Conservation (phyloP, 139 green algal species). For the Tetradesmus obliquus region DNA sequence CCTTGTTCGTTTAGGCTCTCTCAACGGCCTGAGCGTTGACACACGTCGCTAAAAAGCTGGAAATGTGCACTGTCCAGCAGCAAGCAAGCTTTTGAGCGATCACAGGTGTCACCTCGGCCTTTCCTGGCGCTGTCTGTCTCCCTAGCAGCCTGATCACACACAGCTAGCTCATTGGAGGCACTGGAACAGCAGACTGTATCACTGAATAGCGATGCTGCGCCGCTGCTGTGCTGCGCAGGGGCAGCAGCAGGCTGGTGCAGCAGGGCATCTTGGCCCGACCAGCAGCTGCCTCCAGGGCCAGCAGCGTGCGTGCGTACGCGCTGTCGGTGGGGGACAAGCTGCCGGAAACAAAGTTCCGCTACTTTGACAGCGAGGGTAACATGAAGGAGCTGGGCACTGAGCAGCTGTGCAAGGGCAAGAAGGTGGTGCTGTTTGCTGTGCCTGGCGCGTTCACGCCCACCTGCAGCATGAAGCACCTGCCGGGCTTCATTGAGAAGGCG, state of each 20-base stretch:
- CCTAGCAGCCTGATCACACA: neutral
- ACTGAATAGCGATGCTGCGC: neutral
- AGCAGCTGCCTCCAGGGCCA: slow-evolving; percentile 28
- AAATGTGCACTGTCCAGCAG: neutral
- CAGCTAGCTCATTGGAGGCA: neutral
- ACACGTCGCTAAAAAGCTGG: neutral
- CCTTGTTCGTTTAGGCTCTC: neutral
- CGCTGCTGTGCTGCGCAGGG: slow-evolving; percentile 2
- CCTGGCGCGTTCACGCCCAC: slow-evolving; percentile 94
- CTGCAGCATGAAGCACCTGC: slow-evolving; percentile 94
- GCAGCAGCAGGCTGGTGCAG: slow-evolving; percentile 26
- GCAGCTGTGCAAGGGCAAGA: slow-evolving; percentile 92
- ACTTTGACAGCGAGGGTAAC: slow-evolving; percentile 91
- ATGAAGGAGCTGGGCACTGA: slow-evolving; percentile 88
- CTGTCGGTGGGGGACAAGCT: slow-evolving; percentile 72
- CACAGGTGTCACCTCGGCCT: neutral
- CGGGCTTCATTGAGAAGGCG: slow-evolving; percentile 92
- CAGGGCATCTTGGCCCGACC: neutral
- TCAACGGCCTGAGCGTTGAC: neutral
- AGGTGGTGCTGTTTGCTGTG: slow-evolving; percentile 94
- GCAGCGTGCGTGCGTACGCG: slow-evolving; percentile 47
- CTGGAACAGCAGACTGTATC: neutral
- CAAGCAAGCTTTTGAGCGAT: neutral
- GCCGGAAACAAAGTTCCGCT: slow-evolving; percentile 74
- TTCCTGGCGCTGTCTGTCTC: neutral